phyloP scores from a whole-genome alignment of 768 basidiomycete genomes.

The Pleurotus sapidus region DNA sequence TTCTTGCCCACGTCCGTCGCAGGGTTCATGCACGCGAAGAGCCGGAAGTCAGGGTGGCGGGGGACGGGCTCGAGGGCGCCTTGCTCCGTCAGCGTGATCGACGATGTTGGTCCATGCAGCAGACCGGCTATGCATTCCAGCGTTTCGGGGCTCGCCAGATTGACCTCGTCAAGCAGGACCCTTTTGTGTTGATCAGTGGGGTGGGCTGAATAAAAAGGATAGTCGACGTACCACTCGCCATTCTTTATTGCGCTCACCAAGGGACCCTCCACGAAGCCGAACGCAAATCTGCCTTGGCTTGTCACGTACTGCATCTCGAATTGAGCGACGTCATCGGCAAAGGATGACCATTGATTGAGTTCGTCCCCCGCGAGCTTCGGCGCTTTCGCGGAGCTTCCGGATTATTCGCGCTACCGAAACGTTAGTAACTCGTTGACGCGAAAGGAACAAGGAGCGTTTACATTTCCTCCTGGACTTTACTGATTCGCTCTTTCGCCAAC shows the following conservation, averaged over 20 bases:
- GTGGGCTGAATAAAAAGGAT: background rate
- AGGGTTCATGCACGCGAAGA: conserved; percentile 99
- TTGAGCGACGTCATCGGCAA: conserved; percentile 64
- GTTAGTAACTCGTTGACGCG: no score
- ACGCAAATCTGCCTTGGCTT: conserved; percentile 86
- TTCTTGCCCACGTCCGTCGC: conserved; percentile 99
- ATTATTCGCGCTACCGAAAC: background rate
- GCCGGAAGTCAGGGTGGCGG: conserved; percentile 91
- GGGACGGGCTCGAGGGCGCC: conserved; percentile 87
- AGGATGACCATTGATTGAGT: conserved; percentile 59
- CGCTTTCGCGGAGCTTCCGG: conserved; percentile 59
- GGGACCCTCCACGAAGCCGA: conserved; percentile 94
- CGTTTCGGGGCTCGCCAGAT: conserved; percentile 91
- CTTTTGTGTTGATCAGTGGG: conserved; percentile 32
- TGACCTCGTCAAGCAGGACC: conserved; percentile 95
- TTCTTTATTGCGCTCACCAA: conserved; percentile 84
- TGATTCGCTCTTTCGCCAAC: conserved; percentile 66
- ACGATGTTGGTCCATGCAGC: conserved; percentile 80
- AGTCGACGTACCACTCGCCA: conserved; percentile 79
- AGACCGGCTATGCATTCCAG: conserved; percentile 90
- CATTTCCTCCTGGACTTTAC: conserved; percentile 19
- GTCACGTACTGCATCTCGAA: conserved; percentile 91
- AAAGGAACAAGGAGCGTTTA: background rate
- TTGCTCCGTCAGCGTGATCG: conserved; percentile 91
- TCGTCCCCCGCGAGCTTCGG: conserved; percentile 39